Percentiles rank a stretch among this genome's conserved stretches.
Evolutionary conservation across 139 green algal genomes (phyloP).

Genomic region (Pleodorina starrii): DNA sequence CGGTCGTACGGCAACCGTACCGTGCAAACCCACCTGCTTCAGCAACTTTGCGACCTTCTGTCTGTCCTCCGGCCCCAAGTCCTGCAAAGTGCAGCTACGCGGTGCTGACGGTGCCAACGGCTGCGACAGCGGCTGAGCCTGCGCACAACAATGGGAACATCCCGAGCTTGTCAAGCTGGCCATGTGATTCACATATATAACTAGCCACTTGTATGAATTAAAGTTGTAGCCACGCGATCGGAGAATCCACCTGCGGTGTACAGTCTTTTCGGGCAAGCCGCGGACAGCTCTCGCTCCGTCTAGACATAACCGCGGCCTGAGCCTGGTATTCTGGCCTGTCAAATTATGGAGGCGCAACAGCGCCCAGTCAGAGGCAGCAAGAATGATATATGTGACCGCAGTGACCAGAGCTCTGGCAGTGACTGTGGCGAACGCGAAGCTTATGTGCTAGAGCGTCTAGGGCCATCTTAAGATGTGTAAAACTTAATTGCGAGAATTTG

Average conservation of each 20-base stretch:
- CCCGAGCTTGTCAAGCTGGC: too few relatives aligned
- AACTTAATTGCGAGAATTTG: too few relatives aligned
- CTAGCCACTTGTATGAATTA: too few relatives aligned
- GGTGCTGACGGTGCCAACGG: background rate
- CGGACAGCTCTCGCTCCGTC: constrained; percentile 43
- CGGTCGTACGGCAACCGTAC: background rate
- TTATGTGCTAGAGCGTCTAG: too few relatives aligned
- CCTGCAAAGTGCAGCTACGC: constrained; percentile 57
- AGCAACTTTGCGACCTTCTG: constrained; percentile 69
- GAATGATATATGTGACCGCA: too few relatives aligned
- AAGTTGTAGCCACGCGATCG: background rate
- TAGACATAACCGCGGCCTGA: background rate
- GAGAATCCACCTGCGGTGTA: background rate
- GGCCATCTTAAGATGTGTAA: too few relatives aligned
- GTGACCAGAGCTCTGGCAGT: too few relatives aligned
- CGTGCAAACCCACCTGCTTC: constrained; percentile 58
- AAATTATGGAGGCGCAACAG: background rate
- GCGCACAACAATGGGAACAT: background rate
- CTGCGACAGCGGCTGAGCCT: background rate
- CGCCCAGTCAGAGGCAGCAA: background rate
- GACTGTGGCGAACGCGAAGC: too few relatives aligned
- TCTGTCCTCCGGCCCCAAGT: constrained; percentile 70
- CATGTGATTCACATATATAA: too few relatives aligned
- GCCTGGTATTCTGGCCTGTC: background rate
- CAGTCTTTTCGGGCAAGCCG: background rate